These are phyloP conservation scores for Stephanodiscus minutulus DNA, from an alignment of 108 stramenopile species.

Conservation along the genomic window DNA sequence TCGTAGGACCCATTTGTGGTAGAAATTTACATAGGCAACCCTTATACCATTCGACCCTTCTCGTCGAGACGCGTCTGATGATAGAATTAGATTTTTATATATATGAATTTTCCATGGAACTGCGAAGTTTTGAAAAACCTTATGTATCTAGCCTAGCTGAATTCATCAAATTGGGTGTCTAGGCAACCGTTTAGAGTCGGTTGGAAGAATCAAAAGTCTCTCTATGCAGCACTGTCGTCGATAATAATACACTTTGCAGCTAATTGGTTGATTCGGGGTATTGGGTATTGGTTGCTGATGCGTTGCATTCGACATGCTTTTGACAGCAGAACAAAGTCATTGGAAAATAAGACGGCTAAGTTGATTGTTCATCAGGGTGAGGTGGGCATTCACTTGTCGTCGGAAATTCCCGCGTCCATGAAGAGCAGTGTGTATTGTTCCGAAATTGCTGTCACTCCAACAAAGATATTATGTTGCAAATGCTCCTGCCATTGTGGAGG, in stretches of 20 bases:
- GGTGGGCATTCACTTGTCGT: slow-evolving; percentile 11
- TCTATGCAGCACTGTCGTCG: slow-evolving; percentile 10
- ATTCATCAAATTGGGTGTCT: too few relatives aligned
- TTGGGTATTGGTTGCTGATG: slow-evolving; percentile 16
- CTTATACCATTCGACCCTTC: too few relatives aligned
- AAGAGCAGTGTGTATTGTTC: slow-evolving; percentile 14
- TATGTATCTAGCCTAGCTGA: too few relatives aligned
- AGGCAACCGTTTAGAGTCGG: too few relatives aligned
- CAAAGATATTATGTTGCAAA: slow-evolving; percentile 22
- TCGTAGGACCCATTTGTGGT: too few relatives aligned
- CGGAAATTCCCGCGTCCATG: slow-evolving; percentile 20
- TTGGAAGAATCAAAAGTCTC: slow-evolving; percentile 5
- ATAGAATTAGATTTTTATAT: too few relatives aligned
- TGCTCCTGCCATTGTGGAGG: slow-evolving; percentile 34
- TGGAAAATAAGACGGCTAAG: slow-evolving; percentile 13
- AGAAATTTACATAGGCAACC: too few relatives aligned
- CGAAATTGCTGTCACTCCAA: slow-evolving; percentile 9
- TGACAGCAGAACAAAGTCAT: slow-evolving; percentile 12
- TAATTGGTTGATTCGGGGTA: slow-evolving; percentile 14
- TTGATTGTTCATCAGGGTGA: slow-evolving; percentile 11
- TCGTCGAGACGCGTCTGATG: too few relatives aligned
- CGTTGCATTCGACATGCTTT: slow-evolving; percentile 13
- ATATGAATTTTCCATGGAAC: too few relatives aligned
- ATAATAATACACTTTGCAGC: slow-evolving; percentile 17
- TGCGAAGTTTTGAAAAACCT: too few relatives aligned